Base-by-base conservation (phyloP, 371 early-diverging fungal species). In the Blakeslea trispora region DNA sequence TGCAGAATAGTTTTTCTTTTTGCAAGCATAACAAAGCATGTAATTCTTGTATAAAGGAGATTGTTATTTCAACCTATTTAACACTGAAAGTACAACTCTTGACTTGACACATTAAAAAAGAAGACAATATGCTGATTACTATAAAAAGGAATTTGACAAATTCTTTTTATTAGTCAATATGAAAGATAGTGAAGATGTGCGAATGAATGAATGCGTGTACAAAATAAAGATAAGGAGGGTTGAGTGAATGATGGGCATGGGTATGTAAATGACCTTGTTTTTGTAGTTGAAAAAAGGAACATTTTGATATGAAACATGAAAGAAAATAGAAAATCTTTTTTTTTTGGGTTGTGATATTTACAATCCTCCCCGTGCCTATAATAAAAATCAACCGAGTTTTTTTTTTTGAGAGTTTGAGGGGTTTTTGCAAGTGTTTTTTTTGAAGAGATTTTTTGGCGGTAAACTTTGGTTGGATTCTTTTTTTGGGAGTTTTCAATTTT, bases 331-430 rank as follows among this genome's bases (percentile, higher is more conserved):
- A 66, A 34, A 48, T 14, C 17, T 50, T 13, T 50, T 35, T 37
- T 47, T 28, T 28, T 28, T 28, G 28, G 28, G 28, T 28, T 28
- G 34, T 60, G 61, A 50, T 59, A 64, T 69, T 69, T 69, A 64
- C 65, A 64, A 55, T 69, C 69, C 65, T 65, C 46, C 69, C 69
- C 59, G 55, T 55, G 58, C 61, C 48, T 59, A 43, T 43, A 31
- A 44, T 43, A 50, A 57, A 58, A 39, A 28, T 45, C 51, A 50
- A 56, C 50, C 43, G 31, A 34, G 4, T 60, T 60, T 60, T 54
- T 53, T 45, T 45, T 51, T 40, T 35, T 10, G 7, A 4, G 32
- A 0, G 43, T 57, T 50, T 57, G 28, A n/a, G 28, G 22, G 43
- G 21, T 21, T 22, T 49, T 42, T 37, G 50, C 46, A 45, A 41